Conservation (phyloP, 1,284 basidiomycete species). For the Rhizoctonia solani region DNA sequence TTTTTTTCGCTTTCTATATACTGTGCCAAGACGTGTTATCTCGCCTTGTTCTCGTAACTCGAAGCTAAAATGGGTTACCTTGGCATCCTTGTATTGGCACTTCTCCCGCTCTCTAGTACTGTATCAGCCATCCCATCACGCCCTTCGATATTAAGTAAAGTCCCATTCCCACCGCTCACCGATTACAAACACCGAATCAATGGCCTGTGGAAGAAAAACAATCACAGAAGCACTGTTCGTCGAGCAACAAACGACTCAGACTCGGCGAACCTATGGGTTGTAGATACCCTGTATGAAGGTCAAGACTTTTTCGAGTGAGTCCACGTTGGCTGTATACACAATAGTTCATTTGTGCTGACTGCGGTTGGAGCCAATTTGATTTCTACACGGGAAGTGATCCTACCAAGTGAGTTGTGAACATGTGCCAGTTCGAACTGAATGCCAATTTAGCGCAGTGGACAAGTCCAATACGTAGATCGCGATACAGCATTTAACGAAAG, state of each 20-base stretch:
- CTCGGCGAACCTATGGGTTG: slow-evolving; percentile 34
- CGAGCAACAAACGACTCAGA: neutral
- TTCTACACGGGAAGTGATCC: slow-evolving; percentile 29
- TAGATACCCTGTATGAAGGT: slow-evolving; percentile 36
- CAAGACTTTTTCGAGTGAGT: slow-evolving; percentile 39
- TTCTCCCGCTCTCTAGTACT: neutral
- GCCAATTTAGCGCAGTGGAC: slow-evolving; percentile 49
- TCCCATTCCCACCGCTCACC: slow-evolving; percentile 16
- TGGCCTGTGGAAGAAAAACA: slow-evolving; percentile 11
- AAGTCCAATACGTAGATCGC: slow-evolving; percentile 55
- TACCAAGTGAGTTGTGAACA: slow-evolving; percentile 24
- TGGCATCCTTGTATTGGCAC: slow-evolving; percentile 3
- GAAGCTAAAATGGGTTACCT: slow-evolving; percentile 12
- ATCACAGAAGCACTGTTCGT: neutral
- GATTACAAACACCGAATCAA: neutral
- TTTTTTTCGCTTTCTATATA: no score
- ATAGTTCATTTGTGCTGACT: slow-evolving; percentile 7
- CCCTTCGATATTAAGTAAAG: slow-evolving; percentile 25
- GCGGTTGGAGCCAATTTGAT: slow-evolving; percentile 15
- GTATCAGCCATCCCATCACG: slow-evolving; percentile 5
- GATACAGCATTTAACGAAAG: slow-evolving; percentile 33
- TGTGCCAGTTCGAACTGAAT: neutral
- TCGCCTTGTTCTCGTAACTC: neutral
- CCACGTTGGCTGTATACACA: neutral
- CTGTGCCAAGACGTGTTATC: neutral